Conservation (phyloP, 2,329 filamentous ascomycete species). For the Fusarium tricinctum region DNA sequence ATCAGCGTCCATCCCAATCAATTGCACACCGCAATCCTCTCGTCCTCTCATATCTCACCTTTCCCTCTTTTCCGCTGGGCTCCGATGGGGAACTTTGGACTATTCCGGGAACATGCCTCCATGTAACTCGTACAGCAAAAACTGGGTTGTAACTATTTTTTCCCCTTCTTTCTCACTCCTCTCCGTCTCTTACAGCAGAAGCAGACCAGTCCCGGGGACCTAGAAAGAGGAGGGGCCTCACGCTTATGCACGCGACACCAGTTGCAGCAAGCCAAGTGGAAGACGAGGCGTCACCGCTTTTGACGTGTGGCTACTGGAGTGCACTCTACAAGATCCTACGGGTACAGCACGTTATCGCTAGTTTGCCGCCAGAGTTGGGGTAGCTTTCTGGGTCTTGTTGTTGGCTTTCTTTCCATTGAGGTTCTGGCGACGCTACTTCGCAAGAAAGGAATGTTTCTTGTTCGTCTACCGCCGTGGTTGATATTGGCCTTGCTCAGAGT, state of each 20-base stretch:
- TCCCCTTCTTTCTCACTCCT: not conserved
- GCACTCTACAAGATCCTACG: no score
- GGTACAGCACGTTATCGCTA: not conserved
- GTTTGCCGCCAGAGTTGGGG: conserved; percentile 14
- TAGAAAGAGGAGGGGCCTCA: conserved; percentile 28
- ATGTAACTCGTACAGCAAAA: conserved; percentile 31
- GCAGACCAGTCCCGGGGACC: not conserved
- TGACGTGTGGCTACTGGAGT: conserved; percentile 19
- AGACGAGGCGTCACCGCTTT: conserved; percentile 44
- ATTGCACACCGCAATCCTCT: conserved; percentile 40
- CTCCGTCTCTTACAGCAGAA: conserved; percentile 1
- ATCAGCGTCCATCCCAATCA: conserved; percentile 24
- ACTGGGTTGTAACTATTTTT: conserved; percentile 26
- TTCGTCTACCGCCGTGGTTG: not conserved
- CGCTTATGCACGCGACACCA: conserved; percentile 51
- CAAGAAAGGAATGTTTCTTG: not conserved
- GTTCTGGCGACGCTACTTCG: not conserved
- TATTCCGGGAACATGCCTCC: conserved; percentile 16
- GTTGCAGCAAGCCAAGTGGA: conserved; percentile 45
- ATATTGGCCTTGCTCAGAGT: not conserved
- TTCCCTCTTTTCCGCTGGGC: conserved; percentile 20
- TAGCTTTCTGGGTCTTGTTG: conserved; percentile 1
- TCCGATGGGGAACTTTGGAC: conserved; percentile 26
- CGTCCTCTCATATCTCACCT: not conserved
- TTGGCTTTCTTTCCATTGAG: conserved; percentile 6